These are phyloP conservation scores for Neurospora cerealis DNA, from an alignment of 495 filamentous ascomycete species.

Conservation along the genomic window DNA sequence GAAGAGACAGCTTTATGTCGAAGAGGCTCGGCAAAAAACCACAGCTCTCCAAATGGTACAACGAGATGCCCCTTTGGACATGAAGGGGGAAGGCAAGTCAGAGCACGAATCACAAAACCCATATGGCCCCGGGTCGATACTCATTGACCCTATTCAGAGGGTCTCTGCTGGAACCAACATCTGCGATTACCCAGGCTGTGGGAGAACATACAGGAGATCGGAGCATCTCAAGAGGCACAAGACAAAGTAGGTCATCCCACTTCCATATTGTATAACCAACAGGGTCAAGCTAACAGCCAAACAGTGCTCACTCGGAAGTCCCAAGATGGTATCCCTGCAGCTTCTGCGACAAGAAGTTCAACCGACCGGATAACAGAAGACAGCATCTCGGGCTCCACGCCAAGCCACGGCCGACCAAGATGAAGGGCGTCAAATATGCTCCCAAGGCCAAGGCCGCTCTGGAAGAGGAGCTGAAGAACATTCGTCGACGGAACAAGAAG, in stretches of 20 bases:
- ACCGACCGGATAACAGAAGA: conserved; percentile 25
- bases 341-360: conserved; percentile 9
- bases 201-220: conserved; percentile 45
- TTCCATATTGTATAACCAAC: not conserved
- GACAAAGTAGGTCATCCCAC: not conserved
- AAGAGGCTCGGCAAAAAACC: conserved; percentile 22
- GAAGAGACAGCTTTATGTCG: conserved; percentile 13
- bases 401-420: conserved; percentile 8
- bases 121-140: not conserved
- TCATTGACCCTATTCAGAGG: not conserved
- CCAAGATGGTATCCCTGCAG: not conserved
- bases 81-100: not conserved
- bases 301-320: not conserved
- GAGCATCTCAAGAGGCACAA: conserved; percentile 58
- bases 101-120: not conserved
- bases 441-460: conserved; percentile 15
- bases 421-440: conserved; percentile 18
- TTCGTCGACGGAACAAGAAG: conserved; percentile 10
- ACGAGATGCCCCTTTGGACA: not conserved
- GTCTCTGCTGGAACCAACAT: conserved; percentile 2
- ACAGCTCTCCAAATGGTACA: conserved; percentile 25
- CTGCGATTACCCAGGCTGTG: conserved; percentile 26
- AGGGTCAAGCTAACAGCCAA: not conserved
- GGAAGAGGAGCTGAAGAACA: conserved; percentile 19
- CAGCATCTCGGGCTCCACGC: conserved; percentile 33